Conservation (phyloP, 2,329 filamentous ascomycete genomes). For the Helminthosporium solani region DNA sequence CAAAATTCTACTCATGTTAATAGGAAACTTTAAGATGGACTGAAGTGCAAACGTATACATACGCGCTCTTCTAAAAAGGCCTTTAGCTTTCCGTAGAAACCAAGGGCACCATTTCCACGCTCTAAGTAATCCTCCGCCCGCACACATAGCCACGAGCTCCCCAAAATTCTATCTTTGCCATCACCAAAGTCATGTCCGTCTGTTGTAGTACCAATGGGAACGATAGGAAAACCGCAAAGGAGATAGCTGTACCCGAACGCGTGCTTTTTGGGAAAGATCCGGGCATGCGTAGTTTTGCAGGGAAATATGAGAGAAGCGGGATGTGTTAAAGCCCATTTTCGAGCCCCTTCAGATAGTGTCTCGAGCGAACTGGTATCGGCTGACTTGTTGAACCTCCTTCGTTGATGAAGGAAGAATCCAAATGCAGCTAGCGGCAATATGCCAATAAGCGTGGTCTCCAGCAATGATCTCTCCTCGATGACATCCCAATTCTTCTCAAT, state of each 20-base stretch:
- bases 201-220: constrained; percentile 52
- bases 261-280: constrained; percentile 67
- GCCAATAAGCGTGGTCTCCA: constrained; percentile 7
- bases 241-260: constrained; percentile 71
- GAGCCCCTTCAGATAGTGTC: constrained; percentile 1
- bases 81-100: constrained; percentile 64
- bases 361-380: neutral
- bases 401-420: constrained; percentile 3
- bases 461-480: constrained; percentile 2
- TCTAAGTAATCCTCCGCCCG: constrained; percentile 62
- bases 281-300: constrained; percentile 63
- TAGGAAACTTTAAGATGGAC: neutral
- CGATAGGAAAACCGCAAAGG: constrained; percentile 66
- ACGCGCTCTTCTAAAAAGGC: constrained; percentile 60
- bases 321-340: constrained; percentile 15
- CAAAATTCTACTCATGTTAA: constrained; percentile 52
- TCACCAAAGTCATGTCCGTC: constrained; percentile 16
- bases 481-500: constrained; percentile 15
- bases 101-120: constrained; percentile 53
- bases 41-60: constrained; percentile 5
- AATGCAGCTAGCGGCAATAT: constrained; percentile 16
- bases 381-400: neutral
- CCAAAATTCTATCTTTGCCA: constrained; percentile 28
- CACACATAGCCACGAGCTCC: constrained; percentile 59
- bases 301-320: constrained; percentile 58